Evolutionary conservation across 768 basidiomycete genomes (phyloP), one percentile per base, ranked within the genome.

Genomic region (Psilocybe cubensis): DNA sequence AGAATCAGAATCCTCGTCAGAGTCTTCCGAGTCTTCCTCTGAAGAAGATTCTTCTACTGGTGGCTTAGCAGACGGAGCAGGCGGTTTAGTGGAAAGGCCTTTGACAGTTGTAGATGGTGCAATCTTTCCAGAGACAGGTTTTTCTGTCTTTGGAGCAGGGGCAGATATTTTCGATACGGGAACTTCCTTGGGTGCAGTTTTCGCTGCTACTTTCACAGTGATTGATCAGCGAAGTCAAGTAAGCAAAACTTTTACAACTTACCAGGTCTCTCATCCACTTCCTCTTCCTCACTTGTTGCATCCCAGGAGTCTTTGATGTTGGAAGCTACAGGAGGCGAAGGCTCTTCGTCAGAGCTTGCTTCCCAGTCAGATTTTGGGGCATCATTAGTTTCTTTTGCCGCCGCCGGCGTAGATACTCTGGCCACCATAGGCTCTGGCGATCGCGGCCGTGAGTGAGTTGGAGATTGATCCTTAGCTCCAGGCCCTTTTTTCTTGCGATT

Each of bases 401-500:
- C 62, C 17, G 35, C 43, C 21, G 76, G 61, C 38, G 69, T 68
- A 33, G 68, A 67, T 29, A 62, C 43, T 27, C 76, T 38, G 4
- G 35, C 74, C 38, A 71, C 68, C 11, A 65, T 67, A 8, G 74
- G 68, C 50, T 80, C 79, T 41, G 82, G 79, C 29, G 81, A 80
- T 58, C 78, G 73, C 20, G 86, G 81, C 58, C 82, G 75, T 52
- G 86, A 87, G 59, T 78, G 76, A 40, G 77, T 78, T 41, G 85
- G 82, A 1, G 86, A 83, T 23, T 74, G 76, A 40, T 83, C 84
- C 67, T 83, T 86, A 28, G 68, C 69, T 46, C 66, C 68, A 7
- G 80, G 80, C 1, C 75, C 81, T 66, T 87, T 91, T 80, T 90
- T 94, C 79, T 94, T 96, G 66, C 87, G 86, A 64, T 82, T 89